A percentile compares a stretch with the other conserved stretches of the same genome.
These are phyloP conservation scores for Basidiobolus meristosporus DNA, from an alignment of 371 early-diverging fungal species.

Conservation along the genomic window DNA sequence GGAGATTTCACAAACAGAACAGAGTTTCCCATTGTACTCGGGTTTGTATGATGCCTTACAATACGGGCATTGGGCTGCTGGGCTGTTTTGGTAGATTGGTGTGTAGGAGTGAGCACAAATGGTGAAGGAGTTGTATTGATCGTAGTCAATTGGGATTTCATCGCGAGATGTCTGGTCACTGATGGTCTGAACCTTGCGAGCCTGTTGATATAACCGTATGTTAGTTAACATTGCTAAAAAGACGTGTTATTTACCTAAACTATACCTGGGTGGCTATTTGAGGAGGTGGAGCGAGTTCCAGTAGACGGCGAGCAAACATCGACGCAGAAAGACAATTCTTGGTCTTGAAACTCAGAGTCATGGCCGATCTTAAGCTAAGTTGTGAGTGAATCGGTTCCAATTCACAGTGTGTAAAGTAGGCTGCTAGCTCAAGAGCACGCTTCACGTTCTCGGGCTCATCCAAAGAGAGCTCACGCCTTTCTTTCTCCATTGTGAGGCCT, in stretches of 20 bases:
- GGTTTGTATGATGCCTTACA: constrained; percentile 77
- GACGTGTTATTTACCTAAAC: background rate
- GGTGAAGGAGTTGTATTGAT: constrained; percentile 81
- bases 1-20: constrained; percentile 69
- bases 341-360: constrained; percentile 56
- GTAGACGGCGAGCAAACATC: constrained; percentile 65
- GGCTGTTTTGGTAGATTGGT: constrained; percentile 75
- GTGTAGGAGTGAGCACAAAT: constrained; percentile 60
- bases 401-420: constrained; percentile 84
- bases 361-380: constrained; percentile 63
- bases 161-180: constrained; percentile 66
- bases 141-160: constrained; percentile 67
- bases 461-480: constrained; percentile 35
- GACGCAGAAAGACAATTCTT: constrained; percentile 66
- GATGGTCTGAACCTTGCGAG: constrained; percentile 57
- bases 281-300: constrained; percentile 68
- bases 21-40: constrained; percentile 51
- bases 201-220: constrained; percentile 15
- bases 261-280: constrained; percentile 51
- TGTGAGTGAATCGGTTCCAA: constrained; percentile 74
- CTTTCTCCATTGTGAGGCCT: constrained; percentile 66
- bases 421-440: constrained; percentile 71
- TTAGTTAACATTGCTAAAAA: too few species aligned
- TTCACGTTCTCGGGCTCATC: constrained; percentile 27
- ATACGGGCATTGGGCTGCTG: constrained; percentile 59